These are phyloP conservation scores for Beverwykella pulmonaria DNA, from an alignment of 495 filamentous ascomycete genomes.

Conservation along the genomic window DNA sequence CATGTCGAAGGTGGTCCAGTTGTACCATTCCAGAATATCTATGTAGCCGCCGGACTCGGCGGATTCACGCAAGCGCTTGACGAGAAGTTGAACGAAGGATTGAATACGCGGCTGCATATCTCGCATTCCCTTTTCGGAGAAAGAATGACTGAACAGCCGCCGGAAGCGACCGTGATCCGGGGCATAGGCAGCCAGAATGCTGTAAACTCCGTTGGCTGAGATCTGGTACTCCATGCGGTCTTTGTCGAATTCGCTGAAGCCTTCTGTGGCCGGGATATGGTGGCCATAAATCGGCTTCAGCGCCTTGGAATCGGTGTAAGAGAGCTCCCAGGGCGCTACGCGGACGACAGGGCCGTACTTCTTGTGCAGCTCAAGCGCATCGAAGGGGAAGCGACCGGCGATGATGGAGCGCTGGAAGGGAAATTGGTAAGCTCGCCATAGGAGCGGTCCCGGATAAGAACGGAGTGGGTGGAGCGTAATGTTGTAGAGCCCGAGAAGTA, in stretches of 20 bases:
- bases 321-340: slow-evolving; percentile 58
- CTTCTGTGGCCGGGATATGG: slow-evolving; percentile 35
- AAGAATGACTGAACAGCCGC: slow-evolving; percentile 53
- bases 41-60: slow-evolving; percentile 34
- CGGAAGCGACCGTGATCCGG: slow-evolving; percentile 51
- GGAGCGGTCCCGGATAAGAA: slow-evolving; percentile 49
- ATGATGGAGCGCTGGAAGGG: slow-evolving; percentile 27
- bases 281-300: slow-evolving; percentile 63
- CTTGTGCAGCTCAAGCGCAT: slow-evolving; percentile 37
- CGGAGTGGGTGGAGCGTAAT: slow-evolving; percentile 52
- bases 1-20: slow-evolving; percentile 64
- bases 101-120: slow-evolving; percentile 55
- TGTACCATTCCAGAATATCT: slow-evolving; percentile 59
- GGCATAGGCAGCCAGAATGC: slow-evolving; percentile 42
- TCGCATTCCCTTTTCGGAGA: slow-evolving; percentile 52
- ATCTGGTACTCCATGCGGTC: slow-evolving; percentile 44
- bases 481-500: slow-evolving; percentile 46
- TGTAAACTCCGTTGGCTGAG: slow-evolving; percentile 28
- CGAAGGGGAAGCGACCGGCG: slow-evolving; percentile 2
- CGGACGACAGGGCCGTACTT: slow-evolving; percentile 57
- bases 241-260: slow-evolving; percentile 43
- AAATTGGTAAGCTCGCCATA: slow-evolving; percentile 39
- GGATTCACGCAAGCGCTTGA: slow-evolving; percentile 37
- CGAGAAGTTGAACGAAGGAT: slow-evolving; percentile 47
- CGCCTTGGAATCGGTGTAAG: slow-evolving; percentile 54